Conservation (phyloP, 2,329 filamentous ascomycete genomes). For the Aspergillus eucalypticola region DNA sequence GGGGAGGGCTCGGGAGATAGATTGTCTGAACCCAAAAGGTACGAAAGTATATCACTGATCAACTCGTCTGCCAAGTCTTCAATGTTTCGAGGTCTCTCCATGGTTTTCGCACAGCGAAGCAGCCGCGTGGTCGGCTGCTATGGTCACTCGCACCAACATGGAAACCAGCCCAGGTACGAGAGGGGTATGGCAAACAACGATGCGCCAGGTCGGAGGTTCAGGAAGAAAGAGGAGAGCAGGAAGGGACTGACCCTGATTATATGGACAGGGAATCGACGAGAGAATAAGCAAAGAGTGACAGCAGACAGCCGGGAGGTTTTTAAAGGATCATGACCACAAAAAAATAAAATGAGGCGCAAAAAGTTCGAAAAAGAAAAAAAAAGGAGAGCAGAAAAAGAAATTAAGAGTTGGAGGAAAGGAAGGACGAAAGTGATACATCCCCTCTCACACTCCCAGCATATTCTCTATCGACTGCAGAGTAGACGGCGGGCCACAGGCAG, state of each 20-base stretch:
- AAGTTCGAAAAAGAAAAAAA: neutral
- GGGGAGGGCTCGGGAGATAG: slow-evolving; percentile 15
- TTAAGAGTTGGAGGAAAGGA: slow-evolving; percentile 6
- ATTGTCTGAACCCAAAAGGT: slow-evolving; percentile 27
- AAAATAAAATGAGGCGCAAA: slow-evolving; percentile 7
- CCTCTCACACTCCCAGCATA: slow-evolving; percentile 9
- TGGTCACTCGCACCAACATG: slow-evolving; percentile 34
- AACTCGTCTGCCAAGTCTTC: slow-evolving; percentile 40
- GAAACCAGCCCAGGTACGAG: slow-evolving; percentile 23
- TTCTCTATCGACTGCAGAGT: slow-evolving; percentile 20
- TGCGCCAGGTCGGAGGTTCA: neutral
- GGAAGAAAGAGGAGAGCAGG: slow-evolving; percentile 8
- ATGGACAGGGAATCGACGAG: slow-evolving; percentile 2
- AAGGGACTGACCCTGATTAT: slow-evolving; percentile 4
- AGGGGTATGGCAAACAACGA: slow-evolving; percentile 1
- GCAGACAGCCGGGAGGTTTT: slow-evolving; percentile 13
- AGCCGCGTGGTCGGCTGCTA: slow-evolving; percentile 37
- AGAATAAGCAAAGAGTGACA: slow-evolving; percentile 20
- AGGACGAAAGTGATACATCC: slow-evolving; percentile 28
- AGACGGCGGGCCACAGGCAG: slow-evolving; percentile 22
- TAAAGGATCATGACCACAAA: slow-evolving; percentile 10
- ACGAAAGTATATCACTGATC: slow-evolving; percentile 36
- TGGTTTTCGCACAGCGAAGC: slow-evolving; percentile 31
- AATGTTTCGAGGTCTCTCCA: slow-evolving; percentile 36
- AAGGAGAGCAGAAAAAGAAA: slow-evolving; percentile 12